Percentiles rank a stretch among this genome's conserved stretches.
phyloP scores from a whole-genome alignment of 1,284 basidiomycete species.

The Ceratorhiza oryzae-sativae region DNA sequence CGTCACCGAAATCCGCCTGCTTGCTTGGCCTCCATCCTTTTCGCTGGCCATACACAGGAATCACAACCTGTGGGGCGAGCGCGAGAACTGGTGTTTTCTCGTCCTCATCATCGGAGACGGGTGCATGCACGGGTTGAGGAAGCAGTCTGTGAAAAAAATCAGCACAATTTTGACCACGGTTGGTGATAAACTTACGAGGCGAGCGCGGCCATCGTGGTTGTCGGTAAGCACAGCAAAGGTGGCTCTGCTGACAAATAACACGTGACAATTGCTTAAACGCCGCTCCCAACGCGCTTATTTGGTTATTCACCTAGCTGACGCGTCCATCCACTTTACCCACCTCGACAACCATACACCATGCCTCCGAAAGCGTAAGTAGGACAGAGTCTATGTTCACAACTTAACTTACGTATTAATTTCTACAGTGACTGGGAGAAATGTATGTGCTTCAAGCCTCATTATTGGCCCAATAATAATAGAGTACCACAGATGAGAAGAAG shows the following conservation, averaged over 20 bases:
- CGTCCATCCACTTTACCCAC: slow-evolving; percentile 44
- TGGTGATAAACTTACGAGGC: slow-evolving; percentile 59
- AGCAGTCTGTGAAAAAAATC: slow-evolving; percentile 58
- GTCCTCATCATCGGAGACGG: slow-evolving; percentile 68
- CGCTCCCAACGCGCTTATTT: slow-evolving; percentile 9
- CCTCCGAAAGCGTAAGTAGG: slow-evolving; percentile 74
- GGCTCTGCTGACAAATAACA: slow-evolving; percentile 34
- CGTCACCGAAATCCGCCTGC: slow-evolving; percentile 88
- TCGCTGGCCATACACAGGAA: slow-evolving; percentile 86
- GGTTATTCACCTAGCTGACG: slow-evolving; percentile 36
- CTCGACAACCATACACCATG: slow-evolving; percentile 57
- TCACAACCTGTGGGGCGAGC: slow-evolving; percentile 58
- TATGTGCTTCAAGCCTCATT: slow-evolving; percentile 53
- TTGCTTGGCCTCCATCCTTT: slow-evolving; percentile 85
- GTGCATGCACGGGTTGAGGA: slow-evolving; percentile 68
- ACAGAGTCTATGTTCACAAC: slow-evolving; percentile 41
- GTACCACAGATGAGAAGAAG: slow-evolving; percentile 78
- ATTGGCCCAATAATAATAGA: slow-evolving; percentile 10
- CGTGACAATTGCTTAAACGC: slow-evolving; percentile 40
- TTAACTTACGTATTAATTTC: slow-evolving; percentile 21
- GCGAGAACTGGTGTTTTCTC: slow-evolving; percentile 52
- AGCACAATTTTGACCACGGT: not conserved
- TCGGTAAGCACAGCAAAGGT: slow-evolving; percentile 24
- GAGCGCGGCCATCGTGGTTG: slow-evolving; percentile 62
- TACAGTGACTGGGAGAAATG: slow-evolving; percentile 96